Percentiles rank a stretch among this genome's conserved stretches.
Evolutionary conservation across 352 stramenopile genomes (phyloP).

Genomic region (Phytophthora chlamydospora): DNA sequence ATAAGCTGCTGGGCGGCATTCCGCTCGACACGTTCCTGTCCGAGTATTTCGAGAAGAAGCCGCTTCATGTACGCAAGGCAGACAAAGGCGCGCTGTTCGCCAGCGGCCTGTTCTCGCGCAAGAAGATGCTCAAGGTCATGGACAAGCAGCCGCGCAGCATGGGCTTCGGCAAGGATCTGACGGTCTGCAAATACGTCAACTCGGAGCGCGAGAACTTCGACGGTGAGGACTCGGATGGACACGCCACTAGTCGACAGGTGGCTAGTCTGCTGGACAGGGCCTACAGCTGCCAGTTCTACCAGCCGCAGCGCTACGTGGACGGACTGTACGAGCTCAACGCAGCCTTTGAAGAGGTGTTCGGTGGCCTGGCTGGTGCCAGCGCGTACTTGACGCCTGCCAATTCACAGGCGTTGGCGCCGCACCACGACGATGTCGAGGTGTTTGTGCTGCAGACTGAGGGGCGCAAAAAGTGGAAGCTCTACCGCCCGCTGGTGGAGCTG

Average conservation of each 20-base stretch:
- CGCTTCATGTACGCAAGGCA: conserved; percentile 63
- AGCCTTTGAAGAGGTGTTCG: conserved; percentile 82
- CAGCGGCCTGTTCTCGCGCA: conserved; percentile 67
- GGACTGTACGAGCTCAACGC: conserved; percentile 75
- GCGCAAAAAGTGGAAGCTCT: conserved; percentile 90
- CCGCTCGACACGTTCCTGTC: conserved; percentile 60
- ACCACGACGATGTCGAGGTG: conserved; percentile 88
- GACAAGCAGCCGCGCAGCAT: conserved; percentile 53
- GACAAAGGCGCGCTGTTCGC: conserved; percentile 64
- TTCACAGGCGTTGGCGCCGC: conserved; percentile 82
- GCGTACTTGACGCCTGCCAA: conserved; percentile 82
- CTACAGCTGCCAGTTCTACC: conserved; percentile 91
- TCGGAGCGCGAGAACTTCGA: conserved; percentile 74
- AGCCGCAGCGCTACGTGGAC: conserved; percentile 85
- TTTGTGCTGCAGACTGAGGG: conserved; percentile 89
- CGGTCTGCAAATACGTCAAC: conserved; percentile 77
- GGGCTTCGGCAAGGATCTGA: conserved; percentile 71
- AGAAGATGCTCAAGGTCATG: conserved; percentile 68
- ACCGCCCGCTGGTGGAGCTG: conserved; percentile 73
- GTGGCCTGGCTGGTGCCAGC: conserved; percentile 75
- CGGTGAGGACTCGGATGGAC: conserved; percentile 50
- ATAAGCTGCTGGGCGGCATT: conserved; percentile 71
- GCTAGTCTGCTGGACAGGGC: conserved; percentile 61
- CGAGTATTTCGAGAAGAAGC: conserved; percentile 89
- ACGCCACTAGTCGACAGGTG: conserved; percentile 63